Conservation (phyloP, 352 stramenopile species). For the Pythium phragmitis region DNA sequence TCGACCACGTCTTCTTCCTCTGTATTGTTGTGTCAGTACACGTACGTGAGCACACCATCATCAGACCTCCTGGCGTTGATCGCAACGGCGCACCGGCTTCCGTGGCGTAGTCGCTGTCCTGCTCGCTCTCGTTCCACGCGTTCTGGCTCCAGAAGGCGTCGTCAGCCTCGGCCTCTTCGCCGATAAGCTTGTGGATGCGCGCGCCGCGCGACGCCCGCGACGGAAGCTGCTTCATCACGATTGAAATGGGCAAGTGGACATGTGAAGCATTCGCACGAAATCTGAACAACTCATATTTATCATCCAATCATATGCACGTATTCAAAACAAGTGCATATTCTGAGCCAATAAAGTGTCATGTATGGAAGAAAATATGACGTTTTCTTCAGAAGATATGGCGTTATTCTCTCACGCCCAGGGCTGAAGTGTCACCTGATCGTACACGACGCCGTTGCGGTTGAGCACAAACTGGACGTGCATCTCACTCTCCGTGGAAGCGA, state of each 20-base stretch:
- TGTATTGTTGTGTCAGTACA: conserved; percentile 20
- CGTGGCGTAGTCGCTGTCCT: conserved; percentile 87
- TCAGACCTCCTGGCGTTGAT: background rate
- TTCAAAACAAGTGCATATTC: conserved; percentile 4
- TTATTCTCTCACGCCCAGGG: conserved; percentile 38
- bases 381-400: background rate
- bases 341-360: conserved; percentile 11
- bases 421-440: conserved; percentile 68
- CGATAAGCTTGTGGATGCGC: conserved; percentile 83
- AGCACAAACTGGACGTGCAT: conserved; percentile 80
- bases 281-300: background rate
- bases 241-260: background rate
- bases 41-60: background rate
- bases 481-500: conserved; percentile 56
- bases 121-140: conserved; percentile 80
- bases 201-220: conserved; percentile 61
- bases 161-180: conserved; percentile 85
- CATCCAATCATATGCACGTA: conserved; percentile 4
- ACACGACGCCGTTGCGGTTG: conserved; percentile 78
- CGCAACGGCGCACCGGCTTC: conserved; percentile 65
- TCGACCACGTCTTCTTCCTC: conserved; percentile 89
- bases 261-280: background rate
- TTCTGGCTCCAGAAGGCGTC: conserved; percentile 87
- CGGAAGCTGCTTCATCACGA: conserved; percentile 38
- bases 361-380: no score